Base-by-base conservation (phyloP, 805 yeast genomes). In the Spathaspora passalidarum region DNA sequence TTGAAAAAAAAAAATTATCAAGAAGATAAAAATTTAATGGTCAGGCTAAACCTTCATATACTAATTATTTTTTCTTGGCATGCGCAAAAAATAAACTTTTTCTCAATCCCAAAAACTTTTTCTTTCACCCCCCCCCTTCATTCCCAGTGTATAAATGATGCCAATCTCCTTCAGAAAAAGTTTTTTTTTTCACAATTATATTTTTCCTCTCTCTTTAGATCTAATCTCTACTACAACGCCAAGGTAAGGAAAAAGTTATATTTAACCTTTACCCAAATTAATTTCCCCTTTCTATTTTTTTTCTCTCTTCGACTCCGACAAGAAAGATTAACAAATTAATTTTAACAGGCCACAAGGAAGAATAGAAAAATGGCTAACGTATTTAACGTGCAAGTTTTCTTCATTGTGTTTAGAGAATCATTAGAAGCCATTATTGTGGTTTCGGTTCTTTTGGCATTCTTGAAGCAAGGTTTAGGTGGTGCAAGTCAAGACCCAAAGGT, bases 341-440 rank as follows among this genome's bases (percentile, higher is more conserved):
- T 29, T n/a, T n/a, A n/a, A n/a, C n/a, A n/a, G n/a, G n/a, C n/a
- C 34, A 13, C 34, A 29, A 9, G 14, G 10, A 8, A 26, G n/a
- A 10, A 29, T 4, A 9, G 14, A 19, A 50, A 18, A 23, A 75
- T 75, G 80, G 78, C 65, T 22, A 56, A 73, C 63, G 84, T 82
- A 21, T 84, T 84, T 63, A 78, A 81, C 57, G 81, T 79, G 38
- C 81, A 80, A 56, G 84, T 88, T 49, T 88, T 88, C 75, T 88
- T 89, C 69, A 84, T 89, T 55, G 91, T 88, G 49, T 84, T 90
- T 66, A 85, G 97, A 75, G 97, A 90, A 72, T 73, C 92, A 44
- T 71, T 90, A 51, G 97, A 90, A 69, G 97, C 97, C 16, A 82
- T 89, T 44, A 78, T 90, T 54, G 84, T 90, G 52, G 83, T 91